These are phyloP conservation scores for Hippophae rhamnoides DNA, from an alignment of 306 rosid species.

Conservation along the genomic window DNA sequence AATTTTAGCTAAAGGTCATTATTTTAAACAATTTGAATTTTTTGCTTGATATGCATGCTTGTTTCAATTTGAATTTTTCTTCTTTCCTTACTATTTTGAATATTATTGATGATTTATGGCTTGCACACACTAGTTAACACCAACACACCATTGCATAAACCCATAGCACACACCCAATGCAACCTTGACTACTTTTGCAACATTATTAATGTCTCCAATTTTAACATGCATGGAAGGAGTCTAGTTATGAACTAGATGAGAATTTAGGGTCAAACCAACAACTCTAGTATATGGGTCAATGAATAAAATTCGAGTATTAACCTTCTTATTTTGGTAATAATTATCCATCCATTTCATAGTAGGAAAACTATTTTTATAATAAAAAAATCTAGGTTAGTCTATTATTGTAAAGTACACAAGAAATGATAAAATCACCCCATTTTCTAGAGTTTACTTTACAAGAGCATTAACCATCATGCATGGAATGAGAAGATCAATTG, in stretches of 20 bases:
- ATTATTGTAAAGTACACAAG: slow-evolving; percentile 89
- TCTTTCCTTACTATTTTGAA: too few relatives aligned
- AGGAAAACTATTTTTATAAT: slow-evolving; percentile 59
- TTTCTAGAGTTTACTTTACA: slow-evolving; percentile 70
- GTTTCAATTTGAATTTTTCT: too few relatives aligned
- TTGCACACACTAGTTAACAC: too few relatives aligned
- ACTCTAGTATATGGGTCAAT: slow-evolving; percentile 87
- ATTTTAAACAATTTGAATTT: too few relatives aligned
- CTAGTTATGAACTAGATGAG: slow-evolving; percentile 72
- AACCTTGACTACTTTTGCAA: slow-evolving; percentile 75
- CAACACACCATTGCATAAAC: too few relatives aligned
- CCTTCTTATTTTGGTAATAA: slow-evolving; percentile 67
- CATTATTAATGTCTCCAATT: slow-evolving; percentile 71
- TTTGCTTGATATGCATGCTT: too few relatives aligned
- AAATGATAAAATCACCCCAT: slow-evolving; percentile 87
- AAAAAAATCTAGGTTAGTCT: slow-evolving; percentile 51
- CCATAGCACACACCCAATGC: slow-evolving; percentile 1
- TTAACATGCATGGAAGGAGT: slow-evolving; percentile 67
- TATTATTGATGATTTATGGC: too few relatives aligned
- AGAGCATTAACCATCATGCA: slow-evolving; percentile 91
- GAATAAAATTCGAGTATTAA: slow-evolving; percentile 74
- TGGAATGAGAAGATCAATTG: slow-evolving; percentile 83
- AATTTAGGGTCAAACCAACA: slow-evolving; percentile 89
- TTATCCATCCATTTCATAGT: slow-evolving; percentile 59
- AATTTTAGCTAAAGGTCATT: too few relatives aligned